phyloP scores from a whole-genome alignment of 306 rosid genomes.

The Luffa aegyptiaca region DNA sequence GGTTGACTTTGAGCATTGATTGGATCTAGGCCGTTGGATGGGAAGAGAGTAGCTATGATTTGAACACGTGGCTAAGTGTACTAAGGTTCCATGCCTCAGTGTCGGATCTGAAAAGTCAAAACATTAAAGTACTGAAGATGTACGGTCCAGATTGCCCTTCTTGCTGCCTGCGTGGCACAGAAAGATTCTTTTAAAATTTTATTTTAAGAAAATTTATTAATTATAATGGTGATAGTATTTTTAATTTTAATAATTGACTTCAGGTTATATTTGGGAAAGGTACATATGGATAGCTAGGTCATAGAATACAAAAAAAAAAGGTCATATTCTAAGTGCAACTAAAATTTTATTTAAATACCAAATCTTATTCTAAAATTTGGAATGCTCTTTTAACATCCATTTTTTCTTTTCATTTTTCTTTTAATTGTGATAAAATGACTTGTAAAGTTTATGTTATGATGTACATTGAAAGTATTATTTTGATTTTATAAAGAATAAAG shows the following conservation, averaged over 20 bases:
- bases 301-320: not conserved
- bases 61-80: not conserved
- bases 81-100: constrained; percentile 18
- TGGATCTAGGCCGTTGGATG: constrained; percentile 1
- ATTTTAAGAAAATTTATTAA: not conserved
- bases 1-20: not conserved
- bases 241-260: not conserved
- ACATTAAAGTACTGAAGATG: not conserved
- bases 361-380: not conserved
- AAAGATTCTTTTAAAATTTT: not conserved
- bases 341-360: not conserved
- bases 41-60: not conserved
- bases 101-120: constrained; percentile 6
- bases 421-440: not conserved
- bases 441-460: not conserved
- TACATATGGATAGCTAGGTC: not conserved
- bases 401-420: not conserved
- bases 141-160: not conserved
- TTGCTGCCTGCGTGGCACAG: not conserved
- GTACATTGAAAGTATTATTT: too few species aligned
- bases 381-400: not conserved
- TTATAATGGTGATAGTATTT: not conserved
- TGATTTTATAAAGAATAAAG: too few species aligned
- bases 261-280: not conserved
- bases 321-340: not conserved